These are phyloP conservation scores for Rhododendron ovatum DNA, from an alignment of 148 eudicot genomes.

Conservation along the genomic window DNA sequence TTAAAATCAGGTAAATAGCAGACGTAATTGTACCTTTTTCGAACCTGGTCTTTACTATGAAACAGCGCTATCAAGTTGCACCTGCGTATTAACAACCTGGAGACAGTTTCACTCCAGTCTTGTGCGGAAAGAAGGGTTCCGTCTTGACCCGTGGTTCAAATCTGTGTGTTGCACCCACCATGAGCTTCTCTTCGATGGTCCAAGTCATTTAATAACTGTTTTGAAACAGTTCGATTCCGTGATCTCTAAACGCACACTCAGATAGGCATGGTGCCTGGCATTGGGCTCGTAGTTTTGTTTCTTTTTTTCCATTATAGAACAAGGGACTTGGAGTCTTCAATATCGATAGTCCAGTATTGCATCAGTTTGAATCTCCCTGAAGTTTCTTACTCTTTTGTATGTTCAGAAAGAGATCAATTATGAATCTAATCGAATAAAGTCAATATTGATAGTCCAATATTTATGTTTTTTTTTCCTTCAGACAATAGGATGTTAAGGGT, in stretches of 20 bases:
- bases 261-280: too few species aligned
- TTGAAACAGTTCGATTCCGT: background rate
- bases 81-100: background rate
- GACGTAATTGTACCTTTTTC: background rate
- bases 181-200: background rate
- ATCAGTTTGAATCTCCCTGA: too few species aligned
- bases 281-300: too few species aligned
- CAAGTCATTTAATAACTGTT: background rate
- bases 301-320: too few species aligned
- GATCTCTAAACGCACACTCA: background rate
- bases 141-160: background rate
- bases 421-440: too few species aligned
- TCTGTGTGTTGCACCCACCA: background rate
- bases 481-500: too few species aligned
- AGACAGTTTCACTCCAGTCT: background rate
- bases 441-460: too few species aligned
- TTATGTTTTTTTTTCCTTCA: too few species aligned
- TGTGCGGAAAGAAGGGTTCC: background rate
- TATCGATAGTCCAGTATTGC: too few species aligned
- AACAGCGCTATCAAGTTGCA: background rate
- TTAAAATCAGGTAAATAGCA: background rate
- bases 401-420: too few species aligned
- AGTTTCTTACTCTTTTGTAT: too few species aligned
- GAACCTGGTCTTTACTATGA: background rate
- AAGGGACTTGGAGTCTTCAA: too few species aligned